Evolutionary conservation across 1,284 basidiomycete genomes (phyloP).

Genomic region (Tilletia horrida): DNA sequence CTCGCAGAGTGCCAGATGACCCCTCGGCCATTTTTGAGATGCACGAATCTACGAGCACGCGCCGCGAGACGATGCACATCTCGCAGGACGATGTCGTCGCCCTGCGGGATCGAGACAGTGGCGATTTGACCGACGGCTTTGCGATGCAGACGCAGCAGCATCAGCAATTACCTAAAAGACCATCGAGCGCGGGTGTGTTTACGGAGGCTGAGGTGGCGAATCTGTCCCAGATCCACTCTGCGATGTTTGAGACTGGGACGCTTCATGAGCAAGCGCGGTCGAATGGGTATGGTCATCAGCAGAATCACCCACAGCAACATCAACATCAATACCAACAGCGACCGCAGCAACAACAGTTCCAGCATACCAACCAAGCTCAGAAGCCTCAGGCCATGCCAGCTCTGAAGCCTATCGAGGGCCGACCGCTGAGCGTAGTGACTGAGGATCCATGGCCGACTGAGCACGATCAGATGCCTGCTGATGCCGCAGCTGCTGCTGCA

Average conservation of each 20-base stretch:
- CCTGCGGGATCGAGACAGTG: background rate
- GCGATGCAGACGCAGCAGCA: background rate
- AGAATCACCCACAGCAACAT: too few relatives aligned
- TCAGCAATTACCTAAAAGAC: background rate
- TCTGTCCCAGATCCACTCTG: conserved; percentile 4
- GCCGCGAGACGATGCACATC: background rate
- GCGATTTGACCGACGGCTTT: too few relatives aligned
- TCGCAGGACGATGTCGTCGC: background rate
- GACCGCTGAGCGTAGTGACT: conserved; percentile 10
- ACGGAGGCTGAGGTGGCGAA: background rate
- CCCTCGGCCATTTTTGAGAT: conserved; percentile 12
- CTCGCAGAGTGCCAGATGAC: conserved; percentile 10
- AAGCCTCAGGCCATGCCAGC: background rate
- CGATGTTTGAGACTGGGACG: background rate
- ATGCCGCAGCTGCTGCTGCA: conserved; percentile 7
- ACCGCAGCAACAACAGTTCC: background rate
- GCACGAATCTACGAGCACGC: background rate
- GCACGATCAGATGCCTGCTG: conserved; percentile 12
- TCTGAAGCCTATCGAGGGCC: conserved; percentile 10
- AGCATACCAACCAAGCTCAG: background rate
- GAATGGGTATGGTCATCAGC: background rate
- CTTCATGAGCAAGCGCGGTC: background rate
- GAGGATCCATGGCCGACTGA: conserved; percentile 15
- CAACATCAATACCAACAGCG: too few relatives aligned
- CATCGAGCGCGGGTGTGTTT: background rate